Evolutionary conservation across 73 alveolate species (phyloP).

Genomic region (Paramecium sonneborni): DNA sequence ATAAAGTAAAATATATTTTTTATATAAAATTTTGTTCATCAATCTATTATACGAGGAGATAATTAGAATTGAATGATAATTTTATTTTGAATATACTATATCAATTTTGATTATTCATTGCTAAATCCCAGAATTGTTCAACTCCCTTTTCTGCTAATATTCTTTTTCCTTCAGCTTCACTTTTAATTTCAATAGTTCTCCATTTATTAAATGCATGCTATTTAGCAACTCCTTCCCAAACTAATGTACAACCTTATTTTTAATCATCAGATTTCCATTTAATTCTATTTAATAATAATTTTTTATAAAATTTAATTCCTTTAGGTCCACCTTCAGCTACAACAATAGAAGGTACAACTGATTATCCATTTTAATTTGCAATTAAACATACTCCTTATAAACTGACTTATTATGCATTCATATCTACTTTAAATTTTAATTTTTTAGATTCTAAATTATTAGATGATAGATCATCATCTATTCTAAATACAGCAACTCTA

Average conservation of each 20-base stretch:
- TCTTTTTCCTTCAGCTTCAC: conserved; percentile 87
- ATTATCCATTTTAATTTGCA: conserved; percentile 64
- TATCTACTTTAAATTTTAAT: conserved; percentile 81
- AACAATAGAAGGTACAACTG: conserved; percentile 75
- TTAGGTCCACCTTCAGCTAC: conserved; percentile 93
- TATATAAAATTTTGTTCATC: too few species aligned
- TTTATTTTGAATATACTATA: not conserved
- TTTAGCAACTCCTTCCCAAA: conserved; percentile 89
- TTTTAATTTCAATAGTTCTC: conserved; percentile 78
- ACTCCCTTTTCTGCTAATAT: conserved; percentile 79
- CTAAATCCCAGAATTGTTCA: conserved; percentile 84
- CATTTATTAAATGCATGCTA: conserved; percentile 80
- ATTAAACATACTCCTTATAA: conserved; percentile 80
- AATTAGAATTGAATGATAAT: not conserved
- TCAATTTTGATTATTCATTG: conserved; percentile 49
- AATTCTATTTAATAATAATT: conserved; percentile 81
- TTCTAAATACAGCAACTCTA: conserved; percentile 83
- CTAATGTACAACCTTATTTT: conserved; percentile 74
- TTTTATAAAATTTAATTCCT: conserved; percentile 86
- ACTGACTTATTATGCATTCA: conserved; percentile 81
- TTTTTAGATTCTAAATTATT: conserved; percentile 63
- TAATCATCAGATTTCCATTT: conserved; percentile 73
- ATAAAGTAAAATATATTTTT: too few species aligned
- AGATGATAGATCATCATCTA: conserved; percentile 55
- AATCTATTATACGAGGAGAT: too few species aligned